These are phyloP conservation scores for Colletotrichum scovillei DNA, from an alignment of 2,329 filamentous ascomycete species.

Conservation along the genomic window DNA sequence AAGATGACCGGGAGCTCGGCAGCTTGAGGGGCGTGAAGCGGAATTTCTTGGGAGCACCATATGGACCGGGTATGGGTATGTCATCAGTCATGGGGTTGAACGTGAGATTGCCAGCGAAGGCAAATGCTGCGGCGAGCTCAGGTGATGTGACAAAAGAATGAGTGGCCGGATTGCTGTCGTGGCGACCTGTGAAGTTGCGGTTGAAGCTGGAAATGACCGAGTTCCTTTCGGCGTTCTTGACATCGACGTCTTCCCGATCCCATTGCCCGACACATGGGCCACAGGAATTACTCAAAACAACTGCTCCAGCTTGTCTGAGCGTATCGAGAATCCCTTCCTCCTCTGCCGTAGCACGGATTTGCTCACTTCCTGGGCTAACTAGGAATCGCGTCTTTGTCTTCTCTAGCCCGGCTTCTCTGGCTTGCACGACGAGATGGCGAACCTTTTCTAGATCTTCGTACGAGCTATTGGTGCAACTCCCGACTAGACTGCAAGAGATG, in stretches of 20 bases:
- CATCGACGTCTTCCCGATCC: slow-evolving; percentile 46
- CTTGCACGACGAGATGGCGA: slow-evolving; percentile 43
- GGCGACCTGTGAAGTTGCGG: slow-evolving; percentile 49
- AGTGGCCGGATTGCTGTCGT: slow-evolving; percentile 54
- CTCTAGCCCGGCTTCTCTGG: slow-evolving; percentile 42
- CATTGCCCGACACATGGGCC: slow-evolving; percentile 50
- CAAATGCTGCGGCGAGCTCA: slow-evolving; percentile 56
- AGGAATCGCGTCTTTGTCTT: slow-evolving; percentile 45
- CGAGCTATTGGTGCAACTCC: slow-evolving; percentile 50
- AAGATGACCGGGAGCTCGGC: slow-evolving; percentile 43
- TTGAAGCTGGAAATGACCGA: slow-evolving; percentile 50
- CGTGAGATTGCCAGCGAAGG: slow-evolving; percentile 50
- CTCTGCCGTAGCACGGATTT: slow-evolving; percentile 46
- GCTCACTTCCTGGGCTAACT: slow-evolving; percentile 47
- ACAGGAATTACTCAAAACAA: slow-evolving; percentile 47
- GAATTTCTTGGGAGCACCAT: slow-evolving; percentile 35
- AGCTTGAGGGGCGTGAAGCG: slow-evolving; percentile 42
- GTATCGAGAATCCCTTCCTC: slow-evolving; percentile 42
- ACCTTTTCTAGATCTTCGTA: slow-evolving; percentile 49
- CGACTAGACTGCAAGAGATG: slow-evolving; percentile 45
- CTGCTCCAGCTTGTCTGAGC: slow-evolving; percentile 44
- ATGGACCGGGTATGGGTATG: slow-evolving; percentile 22
- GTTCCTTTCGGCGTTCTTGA: slow-evolving; percentile 41
- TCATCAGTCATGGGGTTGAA: slow-evolving; percentile 45
- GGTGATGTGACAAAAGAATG: slow-evolving; percentile 61